phyloP scores from a whole-genome alignment of 495 filamentous ascomycete species.

The Beverwykella pulmonaria region DNA sequence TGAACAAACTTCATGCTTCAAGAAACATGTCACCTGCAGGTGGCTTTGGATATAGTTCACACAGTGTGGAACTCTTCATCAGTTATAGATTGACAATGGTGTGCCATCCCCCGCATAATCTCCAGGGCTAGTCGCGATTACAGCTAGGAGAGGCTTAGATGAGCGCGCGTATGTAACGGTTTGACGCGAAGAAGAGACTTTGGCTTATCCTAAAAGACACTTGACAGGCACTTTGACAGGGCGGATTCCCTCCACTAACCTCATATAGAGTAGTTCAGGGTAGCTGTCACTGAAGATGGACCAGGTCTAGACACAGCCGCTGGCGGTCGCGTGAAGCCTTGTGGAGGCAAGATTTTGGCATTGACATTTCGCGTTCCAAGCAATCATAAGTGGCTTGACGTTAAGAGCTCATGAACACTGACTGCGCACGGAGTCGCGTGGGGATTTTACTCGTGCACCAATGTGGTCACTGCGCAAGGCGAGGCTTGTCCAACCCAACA shows the following conservation, averaged over 20 bases:
- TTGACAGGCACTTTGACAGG: neutral
- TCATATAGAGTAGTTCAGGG: neutral
- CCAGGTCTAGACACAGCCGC: neutral
- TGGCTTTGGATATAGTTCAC: neutral
- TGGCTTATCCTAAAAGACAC: neutral
- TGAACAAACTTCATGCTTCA: neutral
- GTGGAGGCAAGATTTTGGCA: neutral
- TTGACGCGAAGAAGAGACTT: neutral
- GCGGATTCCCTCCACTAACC: neutral
- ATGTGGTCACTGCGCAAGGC: too few species aligned
- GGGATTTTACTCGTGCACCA: too few species aligned
- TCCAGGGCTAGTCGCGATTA: neutral
- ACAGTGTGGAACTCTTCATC: neutral
- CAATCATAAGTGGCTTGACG: neutral
- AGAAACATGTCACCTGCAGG: constrained; percentile 3
- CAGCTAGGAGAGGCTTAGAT: neutral
- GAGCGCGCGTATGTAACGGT: neutral
- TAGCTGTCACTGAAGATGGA: neutral
- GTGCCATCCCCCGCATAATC: neutral
- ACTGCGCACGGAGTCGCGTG: too few species aligned
- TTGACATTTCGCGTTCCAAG: neutral
- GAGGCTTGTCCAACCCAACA: too few species aligned
- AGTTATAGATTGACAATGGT: neutral
- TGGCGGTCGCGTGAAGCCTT: neutral
- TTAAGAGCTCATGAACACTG: neutral